phyloP scores from a whole-genome alignment of 192 early-diverging fungal species.

The Dimargaris xerosporica region DNA sequence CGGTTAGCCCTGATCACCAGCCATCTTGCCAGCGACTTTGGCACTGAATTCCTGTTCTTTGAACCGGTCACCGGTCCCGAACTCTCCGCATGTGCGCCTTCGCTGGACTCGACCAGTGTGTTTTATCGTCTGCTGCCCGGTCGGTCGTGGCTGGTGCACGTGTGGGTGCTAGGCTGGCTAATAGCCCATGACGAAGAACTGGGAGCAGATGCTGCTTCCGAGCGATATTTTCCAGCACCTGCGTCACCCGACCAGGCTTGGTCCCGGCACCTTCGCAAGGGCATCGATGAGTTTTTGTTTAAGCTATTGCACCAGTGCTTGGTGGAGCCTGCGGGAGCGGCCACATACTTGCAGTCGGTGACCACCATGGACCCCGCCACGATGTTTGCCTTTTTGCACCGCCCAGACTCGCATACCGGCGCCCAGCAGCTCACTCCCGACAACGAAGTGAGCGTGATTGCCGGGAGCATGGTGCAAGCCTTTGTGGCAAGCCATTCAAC shows the following conservation, averaged over 20 bases:
- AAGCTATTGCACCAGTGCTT: background rate
- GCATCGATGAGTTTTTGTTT: background rate
- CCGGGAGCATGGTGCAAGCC: conserved; percentile 2
- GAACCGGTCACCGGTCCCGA: no score
- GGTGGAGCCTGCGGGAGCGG: no score
- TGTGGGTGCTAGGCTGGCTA: background rate
- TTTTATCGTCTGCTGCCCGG: background rate
- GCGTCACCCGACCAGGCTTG: background rate
- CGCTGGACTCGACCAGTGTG: no score
- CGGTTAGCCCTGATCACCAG: no score
- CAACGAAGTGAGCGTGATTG: background rate
- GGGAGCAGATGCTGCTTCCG: background rate
- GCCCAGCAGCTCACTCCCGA: conserved; percentile 2
- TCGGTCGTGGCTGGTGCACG: conserved; percentile 1
- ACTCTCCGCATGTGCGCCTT: no score
- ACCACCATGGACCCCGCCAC: background rate
- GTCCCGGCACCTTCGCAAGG: background rate
- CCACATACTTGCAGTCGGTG: no score
- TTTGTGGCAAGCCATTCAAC: background rate
- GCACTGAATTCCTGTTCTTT: no score
- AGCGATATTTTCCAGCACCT: background rate
- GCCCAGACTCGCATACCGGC: background rate
- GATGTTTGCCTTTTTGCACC: background rate
- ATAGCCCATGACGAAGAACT: conserved; percentile 3
- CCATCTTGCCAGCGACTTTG: no score